Conservation (phyloP, 2,329 filamentous ascomycete genomes). For the Microdochium nivale region DNA sequence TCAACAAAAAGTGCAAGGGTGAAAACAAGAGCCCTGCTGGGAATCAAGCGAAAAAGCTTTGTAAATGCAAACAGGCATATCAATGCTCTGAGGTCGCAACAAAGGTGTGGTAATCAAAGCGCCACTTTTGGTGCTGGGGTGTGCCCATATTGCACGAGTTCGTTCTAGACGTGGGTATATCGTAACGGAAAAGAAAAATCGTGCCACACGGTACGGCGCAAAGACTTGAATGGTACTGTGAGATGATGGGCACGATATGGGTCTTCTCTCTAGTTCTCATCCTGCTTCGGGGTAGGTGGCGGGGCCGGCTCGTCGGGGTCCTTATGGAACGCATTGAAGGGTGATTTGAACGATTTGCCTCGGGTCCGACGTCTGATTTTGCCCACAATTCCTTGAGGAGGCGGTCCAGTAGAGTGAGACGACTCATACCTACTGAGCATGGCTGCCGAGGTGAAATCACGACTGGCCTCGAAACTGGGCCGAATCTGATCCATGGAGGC, state of each 20-base stretch:
- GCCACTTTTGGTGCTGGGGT: background rate
- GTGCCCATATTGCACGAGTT: background rate
- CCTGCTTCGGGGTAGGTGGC: background rate
- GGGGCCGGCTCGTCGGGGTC: background rate
- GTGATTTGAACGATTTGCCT: slow-evolving; percentile 23
- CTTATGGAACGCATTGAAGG: slow-evolving; percentile 2
- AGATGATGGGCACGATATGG: background rate
- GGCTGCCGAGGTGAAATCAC: slow-evolving; percentile 86
- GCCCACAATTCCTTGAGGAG: slow-evolving; percentile 13
- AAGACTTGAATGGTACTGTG: background rate
- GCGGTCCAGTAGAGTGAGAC: slow-evolving; percentile 36
- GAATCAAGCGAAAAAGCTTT: background rate
- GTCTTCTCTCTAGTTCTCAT: background rate
- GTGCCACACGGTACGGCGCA: background rate
- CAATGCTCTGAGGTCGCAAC: background rate
- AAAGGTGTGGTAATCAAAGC: background rate
- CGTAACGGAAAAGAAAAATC: background rate
- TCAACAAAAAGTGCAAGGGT: background rate
- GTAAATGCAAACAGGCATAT: background rate
- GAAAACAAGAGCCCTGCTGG: background rate
- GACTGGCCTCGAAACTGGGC: slow-evolving; percentile 77
- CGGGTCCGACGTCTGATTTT: slow-evolving; percentile 22
- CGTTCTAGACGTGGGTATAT: background rate
- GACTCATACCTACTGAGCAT: slow-evolving; percentile 80
- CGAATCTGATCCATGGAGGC: slow-evolving; percentile 80